Conservation (phyloP, 768 basidiomycete genomes). For the Myochromella boudieri region DNA sequence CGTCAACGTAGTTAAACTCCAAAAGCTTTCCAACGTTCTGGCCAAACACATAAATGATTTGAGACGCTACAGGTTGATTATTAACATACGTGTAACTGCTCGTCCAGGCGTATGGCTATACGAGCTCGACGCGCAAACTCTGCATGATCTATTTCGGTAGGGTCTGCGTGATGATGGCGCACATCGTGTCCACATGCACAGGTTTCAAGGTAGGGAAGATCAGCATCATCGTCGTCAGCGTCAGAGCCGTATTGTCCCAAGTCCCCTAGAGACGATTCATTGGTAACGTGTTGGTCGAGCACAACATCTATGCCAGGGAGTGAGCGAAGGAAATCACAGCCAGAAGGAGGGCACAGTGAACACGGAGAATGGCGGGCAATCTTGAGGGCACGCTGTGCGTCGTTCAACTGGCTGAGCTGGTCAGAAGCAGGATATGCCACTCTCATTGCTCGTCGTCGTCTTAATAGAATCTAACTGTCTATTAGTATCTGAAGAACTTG, state of each 20-base stretch:
- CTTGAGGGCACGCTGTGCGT: slow-evolving; percentile 62
- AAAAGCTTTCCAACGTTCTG: slow-evolving; percentile 76
- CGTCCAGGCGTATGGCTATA: slow-evolving; percentile 79
- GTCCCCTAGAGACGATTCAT: slow-evolving; percentile 50
- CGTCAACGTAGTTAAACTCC: slow-evolving; percentile 78
- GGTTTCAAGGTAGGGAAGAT: slow-evolving; percentile 49
- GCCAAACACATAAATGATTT: background rate
- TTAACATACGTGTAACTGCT: slow-evolving; percentile 68
- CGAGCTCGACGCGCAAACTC: slow-evolving; percentile 74
- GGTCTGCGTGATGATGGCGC: slow-evolving; percentile 66
- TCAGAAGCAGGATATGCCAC: slow-evolving; percentile 67
- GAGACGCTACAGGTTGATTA: background rate
- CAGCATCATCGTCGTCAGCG: slow-evolving; percentile 65
- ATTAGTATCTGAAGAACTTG: background rate
- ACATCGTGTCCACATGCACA: slow-evolving; percentile 75
- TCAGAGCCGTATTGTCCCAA: slow-evolving; percentile 71
- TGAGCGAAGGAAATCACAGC: slow-evolving; percentile 75
- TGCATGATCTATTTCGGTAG: slow-evolving; percentile 49
- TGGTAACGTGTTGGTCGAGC: slow-evolving; percentile 46
- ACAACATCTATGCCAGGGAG: slow-evolving; percentile 55
- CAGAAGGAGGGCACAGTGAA: slow-evolving; percentile 53
- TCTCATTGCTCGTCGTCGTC: slow-evolving; percentile 57
- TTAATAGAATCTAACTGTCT: background rate
- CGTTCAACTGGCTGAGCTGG: slow-evolving; percentile 44
- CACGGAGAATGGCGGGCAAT: slow-evolving; percentile 84